Evolutionary conservation across 495 filamentous ascomycete species (phyloP), one percentile per base, ranked within the genome.

Genomic region (Trichocladium antarcticum): DNA sequence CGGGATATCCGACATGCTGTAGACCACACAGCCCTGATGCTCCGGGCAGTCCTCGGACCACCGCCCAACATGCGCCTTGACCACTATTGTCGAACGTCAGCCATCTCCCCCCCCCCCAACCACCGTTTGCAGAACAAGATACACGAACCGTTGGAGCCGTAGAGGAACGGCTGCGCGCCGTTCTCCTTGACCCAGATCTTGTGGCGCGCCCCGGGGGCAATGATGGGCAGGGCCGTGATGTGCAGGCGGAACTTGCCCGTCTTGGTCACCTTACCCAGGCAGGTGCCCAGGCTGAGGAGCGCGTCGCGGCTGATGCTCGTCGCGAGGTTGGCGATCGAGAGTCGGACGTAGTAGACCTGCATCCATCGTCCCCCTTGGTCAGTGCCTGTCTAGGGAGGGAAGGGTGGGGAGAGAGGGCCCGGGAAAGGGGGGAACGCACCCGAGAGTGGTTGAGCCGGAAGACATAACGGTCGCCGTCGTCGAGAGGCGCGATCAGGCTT

Each of bases 101-200:
- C 50, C 29, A 55, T 42, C 37, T 21, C 2, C 27, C 6, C 11
- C 12, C 8, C 15, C 14, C 15, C 16, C 21, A 27, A 27, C 24
- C 24, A n/a, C n/a, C n/a, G n/a, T n/a, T n/a, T n/a, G 8, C 8
- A 27, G 8, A 4, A 27, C 24, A 27, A 14, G 31, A 10, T 19
- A 6, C n/a, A 46, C 51, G 14, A 47, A 60, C 57, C 56, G 19
- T 64, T 64, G 6, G 55, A 58, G 28, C 61, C 92, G 67, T 98
- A 98, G 12, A 94, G 68, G 65, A 87, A 95, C 31, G 89, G 87
- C 84, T 94, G 92, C 64, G 88, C 87, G 39, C 93, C 92, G 68
- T 99, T 99, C 19, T 80, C 68, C 67, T 93, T 93, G 49, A 99
- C 81, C 86, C 86, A 96, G 45, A 95, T 77, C 76, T 95, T 95